These are phyloP conservation scores for Porcisia hertigi DNA, from an alignment of 208 protist genomes.

Conservation along the genomic window DNA sequence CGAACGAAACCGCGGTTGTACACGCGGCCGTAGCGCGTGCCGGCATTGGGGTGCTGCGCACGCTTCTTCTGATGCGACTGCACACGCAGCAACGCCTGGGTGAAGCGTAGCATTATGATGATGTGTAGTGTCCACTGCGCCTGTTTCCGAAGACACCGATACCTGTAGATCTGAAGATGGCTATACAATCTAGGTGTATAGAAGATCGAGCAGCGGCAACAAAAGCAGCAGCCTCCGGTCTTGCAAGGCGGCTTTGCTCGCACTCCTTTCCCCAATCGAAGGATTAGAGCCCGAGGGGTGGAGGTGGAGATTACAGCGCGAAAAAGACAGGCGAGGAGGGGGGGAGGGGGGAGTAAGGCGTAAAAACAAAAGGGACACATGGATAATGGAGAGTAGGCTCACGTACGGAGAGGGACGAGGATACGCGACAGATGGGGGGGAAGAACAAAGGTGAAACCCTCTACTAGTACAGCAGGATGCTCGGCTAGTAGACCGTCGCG, in stretches of 20 bases:
- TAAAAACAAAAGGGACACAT: not conserved
- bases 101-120: conserved; percentile 78
- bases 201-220: conserved; percentile 1
- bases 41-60: conserved; percentile 81
- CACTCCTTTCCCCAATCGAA: not conserved
- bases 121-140: not conserved
- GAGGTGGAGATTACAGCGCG: not conserved
- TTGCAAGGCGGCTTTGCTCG: not conserved
- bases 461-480: not conserved
- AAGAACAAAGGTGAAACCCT: not conserved
- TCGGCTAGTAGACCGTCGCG: not conserved
- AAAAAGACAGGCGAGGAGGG: not conserved
- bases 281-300: not conserved
- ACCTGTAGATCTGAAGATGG: not conserved
- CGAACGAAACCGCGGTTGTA: conserved; percentile 89
- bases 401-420: not conserved
- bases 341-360: too few relatives aligned
- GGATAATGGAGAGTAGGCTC: not conserved
- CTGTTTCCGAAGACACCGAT: not conserved
- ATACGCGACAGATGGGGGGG: not conserved
- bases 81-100: conserved; percentile 51
- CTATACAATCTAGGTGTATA: not conserved
- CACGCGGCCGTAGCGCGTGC: conserved; percentile 85
- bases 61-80: conserved; percentile 87
- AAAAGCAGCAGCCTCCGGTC: not conserved